These are phyloP conservation scores for Citrus trifoliata DNA, from an alignment of 345 rosid species.

Conservation along the genomic window DNA sequence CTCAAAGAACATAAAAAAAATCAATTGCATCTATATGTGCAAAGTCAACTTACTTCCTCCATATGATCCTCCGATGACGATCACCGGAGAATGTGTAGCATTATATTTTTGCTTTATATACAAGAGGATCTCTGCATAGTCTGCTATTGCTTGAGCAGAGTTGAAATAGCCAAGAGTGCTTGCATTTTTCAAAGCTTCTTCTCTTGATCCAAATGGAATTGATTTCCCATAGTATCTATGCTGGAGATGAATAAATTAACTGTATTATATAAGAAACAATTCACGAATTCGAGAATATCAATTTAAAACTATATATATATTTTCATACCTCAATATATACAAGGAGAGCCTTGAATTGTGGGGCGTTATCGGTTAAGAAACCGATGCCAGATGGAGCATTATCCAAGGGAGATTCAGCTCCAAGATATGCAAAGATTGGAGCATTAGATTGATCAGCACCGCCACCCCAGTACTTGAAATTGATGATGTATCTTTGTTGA, in stretches of 20 bases:
- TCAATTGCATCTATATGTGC: too few species aligned
- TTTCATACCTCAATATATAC: slow-evolving; percentile 39
- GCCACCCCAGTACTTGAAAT: slow-evolving; percentile 41
- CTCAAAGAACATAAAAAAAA: background rate
- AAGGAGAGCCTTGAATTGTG: slow-evolving; percentile 25
- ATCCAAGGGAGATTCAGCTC: slow-evolving; percentile 30
- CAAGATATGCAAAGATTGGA: slow-evolving; percentile 40
- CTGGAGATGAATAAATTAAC: slow-evolving; percentile 11
- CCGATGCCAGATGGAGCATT: background rate
- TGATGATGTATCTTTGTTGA: slow-evolving; percentile 35
- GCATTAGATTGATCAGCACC: slow-evolving; percentile 18
- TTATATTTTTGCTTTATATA: slow-evolving; percentile 35
- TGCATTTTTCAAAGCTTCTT: slow-evolving; percentile 42
- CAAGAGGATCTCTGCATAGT: slow-evolving; percentile 52
- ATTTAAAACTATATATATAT: too few species aligned
- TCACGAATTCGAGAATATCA: background rate
- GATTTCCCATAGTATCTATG: slow-evolving; percentile 50
- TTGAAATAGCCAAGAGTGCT: slow-evolving; percentile 50
- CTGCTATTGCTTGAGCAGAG: slow-evolving; percentile 57
- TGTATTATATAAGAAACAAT: too few species aligned
- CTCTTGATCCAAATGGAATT: slow-evolving; percentile 42
- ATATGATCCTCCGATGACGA: slow-evolving; percentile 69
- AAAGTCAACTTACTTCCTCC: slow-evolving; percentile 56
- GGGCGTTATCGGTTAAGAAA: slow-evolving; percentile 33
- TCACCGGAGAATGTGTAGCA: slow-evolving; percentile 48